Percentiles rank a stretch among this genome's conserved stretches.
phyloP scores from a whole-genome alignment of 805 yeast genomes.

The Lipomyces chichibuensis region DNA sequence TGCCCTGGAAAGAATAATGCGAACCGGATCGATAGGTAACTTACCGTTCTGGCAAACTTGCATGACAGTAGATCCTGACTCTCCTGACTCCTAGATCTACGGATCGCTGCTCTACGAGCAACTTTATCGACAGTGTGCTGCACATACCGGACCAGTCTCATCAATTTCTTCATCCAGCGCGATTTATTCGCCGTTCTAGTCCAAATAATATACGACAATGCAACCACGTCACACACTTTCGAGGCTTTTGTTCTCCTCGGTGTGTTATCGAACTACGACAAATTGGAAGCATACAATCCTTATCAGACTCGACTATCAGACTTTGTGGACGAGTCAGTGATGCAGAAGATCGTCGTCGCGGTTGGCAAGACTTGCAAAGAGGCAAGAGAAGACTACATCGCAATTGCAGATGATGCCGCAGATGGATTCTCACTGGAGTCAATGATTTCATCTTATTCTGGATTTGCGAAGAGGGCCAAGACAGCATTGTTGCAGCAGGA shows the following conservation, averaged over 20 bases:
- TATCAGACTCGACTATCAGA: conserved; percentile 47
- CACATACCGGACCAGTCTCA: conserved; percentile 43
- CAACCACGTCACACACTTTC: conserved; percentile 39
- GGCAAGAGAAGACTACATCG: conserved; percentile 22
- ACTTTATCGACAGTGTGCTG: conserved; percentile 41
- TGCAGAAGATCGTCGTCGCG: conserved; percentile 40
- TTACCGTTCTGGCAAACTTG: background rate
- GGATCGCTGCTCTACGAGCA: conserved; percentile 41
- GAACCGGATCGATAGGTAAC: conserved; percentile 30
- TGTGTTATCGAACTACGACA: conserved; percentile 45
- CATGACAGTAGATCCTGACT: background rate
- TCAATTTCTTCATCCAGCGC: conserved; percentile 43
- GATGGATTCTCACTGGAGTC: conserved; percentile 29
- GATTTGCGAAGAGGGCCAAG: conserved; percentile 25
- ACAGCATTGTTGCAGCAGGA: conserved; percentile 26
- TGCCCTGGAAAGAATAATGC: conserved; percentile 39
- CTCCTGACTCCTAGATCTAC: conserved; percentile 18
- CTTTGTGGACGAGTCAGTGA: conserved; percentile 45
- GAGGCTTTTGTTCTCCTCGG: conserved; percentile 47
- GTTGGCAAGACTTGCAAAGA: conserved; percentile 21
- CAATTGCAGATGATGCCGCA: conserved; percentile 23
- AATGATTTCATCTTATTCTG: conserved; percentile 21
- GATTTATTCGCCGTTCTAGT: conserved; percentile 47
- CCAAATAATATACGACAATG: conserved; percentile 40
- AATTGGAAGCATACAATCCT: conserved; percentile 45